Evolutionary conservation across 176 grass and related monocot species (phyloP).

Genomic region (Miscanthus lutarioriparius): DNA sequence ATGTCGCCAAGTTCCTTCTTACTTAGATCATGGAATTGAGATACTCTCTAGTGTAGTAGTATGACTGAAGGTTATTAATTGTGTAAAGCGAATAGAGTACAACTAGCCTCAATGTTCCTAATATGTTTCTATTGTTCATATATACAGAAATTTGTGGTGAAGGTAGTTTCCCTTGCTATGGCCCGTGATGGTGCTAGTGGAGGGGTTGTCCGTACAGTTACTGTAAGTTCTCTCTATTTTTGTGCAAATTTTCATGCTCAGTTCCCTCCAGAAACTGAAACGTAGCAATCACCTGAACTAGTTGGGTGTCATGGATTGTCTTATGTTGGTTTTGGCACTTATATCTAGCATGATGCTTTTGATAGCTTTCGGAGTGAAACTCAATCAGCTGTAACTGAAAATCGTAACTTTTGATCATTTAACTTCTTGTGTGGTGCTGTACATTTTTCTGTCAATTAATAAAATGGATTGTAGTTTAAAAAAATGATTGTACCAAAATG

Average conservation of each 20-base stretch:
- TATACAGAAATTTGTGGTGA: slow-evolving; percentile 84
- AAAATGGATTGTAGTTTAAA: not conserved
- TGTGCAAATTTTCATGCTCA: not conserved
- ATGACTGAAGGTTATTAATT: not conserved
- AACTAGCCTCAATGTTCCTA: slow-evolving; percentile 10
- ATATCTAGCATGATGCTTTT: not conserved
- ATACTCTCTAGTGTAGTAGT: not conserved
- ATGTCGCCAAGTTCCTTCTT: not conserved
- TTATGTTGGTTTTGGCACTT: not conserved
- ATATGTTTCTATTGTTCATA: slow-evolving; percentile 7
- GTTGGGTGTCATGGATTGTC: not conserved
- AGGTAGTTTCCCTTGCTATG: slow-evolving; percentile 90
- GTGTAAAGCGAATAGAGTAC: not conserved
- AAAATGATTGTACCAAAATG: not conserved
- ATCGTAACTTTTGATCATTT: not conserved
- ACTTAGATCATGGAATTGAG: not conserved
- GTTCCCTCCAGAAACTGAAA: not conserved
- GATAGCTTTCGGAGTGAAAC: not conserved
- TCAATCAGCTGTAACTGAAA: not conserved
- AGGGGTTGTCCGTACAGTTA: slow-evolving; percentile 82
- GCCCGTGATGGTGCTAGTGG: slow-evolving; percentile 91
- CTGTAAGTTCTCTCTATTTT: slow-evolving; percentile 19
- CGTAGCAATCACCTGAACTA: not conserved
- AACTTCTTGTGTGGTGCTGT: not conserved
- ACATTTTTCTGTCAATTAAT: not conserved